A percentile compares a stretch with the other conserved stretches of the same genome.
phyloP scores from a whole-genome alignment of 495 filamentous ascomycete species.

The Penicillium diatomitis region DNA sequence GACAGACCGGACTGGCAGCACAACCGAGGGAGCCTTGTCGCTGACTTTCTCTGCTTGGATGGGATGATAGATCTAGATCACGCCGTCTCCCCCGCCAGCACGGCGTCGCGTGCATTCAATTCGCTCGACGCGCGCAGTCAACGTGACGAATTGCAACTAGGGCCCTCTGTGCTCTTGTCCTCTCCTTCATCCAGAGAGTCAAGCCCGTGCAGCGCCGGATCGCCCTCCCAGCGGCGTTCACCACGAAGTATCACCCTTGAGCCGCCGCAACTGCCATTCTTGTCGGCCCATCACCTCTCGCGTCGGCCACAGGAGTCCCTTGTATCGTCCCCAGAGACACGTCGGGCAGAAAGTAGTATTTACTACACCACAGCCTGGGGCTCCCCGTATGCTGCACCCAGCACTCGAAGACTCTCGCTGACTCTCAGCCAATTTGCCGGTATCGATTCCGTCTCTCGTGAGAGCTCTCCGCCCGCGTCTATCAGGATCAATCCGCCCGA shows the following conservation, averaged over 20 bases:
- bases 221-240: constrained; percentile 22
- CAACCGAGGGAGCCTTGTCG: background rate
- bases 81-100: constrained; percentile 32
- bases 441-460: constrained; percentile 24
- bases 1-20: background rate
- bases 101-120: constrained; percentile 31
- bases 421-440: constrained; percentile 35
- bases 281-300: constrained; percentile 16
- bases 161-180: constrained; percentile 23
- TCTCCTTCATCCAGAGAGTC: constrained; percentile 32
- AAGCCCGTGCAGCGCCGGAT: constrained; percentile 29
- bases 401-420: constrained; percentile 39
- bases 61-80: constrained; percentile 31
- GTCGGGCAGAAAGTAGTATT: constrained; percentile 34
- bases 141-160: constrained; percentile 26
- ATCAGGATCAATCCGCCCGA: constrained; percentile 44
- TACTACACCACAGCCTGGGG: constrained; percentile 66
- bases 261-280: constrained; percentile 26
- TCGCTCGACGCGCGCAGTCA: constrained; percentile 19
- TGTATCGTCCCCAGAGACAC: constrained; percentile 35
- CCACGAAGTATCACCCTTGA: constrained; percentile 24
- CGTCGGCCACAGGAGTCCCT: constrained; percentile 28
- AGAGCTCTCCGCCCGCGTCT: constrained; percentile 34
- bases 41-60: constrained; percentile 10
- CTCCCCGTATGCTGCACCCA: constrained; percentile 57